phyloP scores from a whole-genome alignment of 345 rosid species.

The Boechera stricta region DNA sequence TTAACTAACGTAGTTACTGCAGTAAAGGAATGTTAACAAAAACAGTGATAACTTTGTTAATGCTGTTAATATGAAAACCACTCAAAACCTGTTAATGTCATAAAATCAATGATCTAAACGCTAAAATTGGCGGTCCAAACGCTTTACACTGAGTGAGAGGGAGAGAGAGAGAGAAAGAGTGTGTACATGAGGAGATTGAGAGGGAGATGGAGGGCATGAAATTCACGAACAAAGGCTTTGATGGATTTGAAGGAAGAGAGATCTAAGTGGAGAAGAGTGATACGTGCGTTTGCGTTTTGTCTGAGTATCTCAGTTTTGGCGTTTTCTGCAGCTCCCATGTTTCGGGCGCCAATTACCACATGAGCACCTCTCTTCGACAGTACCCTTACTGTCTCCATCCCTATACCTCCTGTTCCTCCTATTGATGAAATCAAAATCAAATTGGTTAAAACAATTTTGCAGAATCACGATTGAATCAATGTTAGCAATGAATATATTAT shows the following conservation, averaged over 20 bases:
- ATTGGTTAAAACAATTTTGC: not conserved
- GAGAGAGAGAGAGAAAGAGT: not conserved
- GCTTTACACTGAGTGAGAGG: not conserved
- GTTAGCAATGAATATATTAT: not conserved
- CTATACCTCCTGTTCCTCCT: constrained; percentile 95
- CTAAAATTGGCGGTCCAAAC: constrained; percentile 14
- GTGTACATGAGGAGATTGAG: constrained; percentile 47
- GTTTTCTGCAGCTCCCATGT: constrained; percentile 68
- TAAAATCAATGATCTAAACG: constrained; percentile 13
- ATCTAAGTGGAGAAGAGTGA: constrained; percentile 44
- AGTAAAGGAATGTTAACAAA: not conserved
- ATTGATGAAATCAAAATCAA: not conserved
- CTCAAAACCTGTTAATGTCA: not conserved
- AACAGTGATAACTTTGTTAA: constrained; percentile 5
- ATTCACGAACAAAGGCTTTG: constrained; percentile 43
- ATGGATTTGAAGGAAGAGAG: constrained; percentile 46
- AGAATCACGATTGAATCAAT: not conserved
- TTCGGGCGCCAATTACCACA: constrained; percentile 82
- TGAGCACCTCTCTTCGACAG: constrained; percentile 68
- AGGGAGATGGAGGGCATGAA: constrained; percentile 45
- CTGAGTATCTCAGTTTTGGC: constrained; percentile 54
- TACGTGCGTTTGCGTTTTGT: constrained; percentile 49
- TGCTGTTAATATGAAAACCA: not conserved
- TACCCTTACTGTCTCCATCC: constrained; percentile 85
- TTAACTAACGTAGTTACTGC: not conserved